These are phyloP conservation scores for Solanum megistacrolobum DNA, from an alignment of 257 asterid genomes.

Conservation along the genomic window DNA sequence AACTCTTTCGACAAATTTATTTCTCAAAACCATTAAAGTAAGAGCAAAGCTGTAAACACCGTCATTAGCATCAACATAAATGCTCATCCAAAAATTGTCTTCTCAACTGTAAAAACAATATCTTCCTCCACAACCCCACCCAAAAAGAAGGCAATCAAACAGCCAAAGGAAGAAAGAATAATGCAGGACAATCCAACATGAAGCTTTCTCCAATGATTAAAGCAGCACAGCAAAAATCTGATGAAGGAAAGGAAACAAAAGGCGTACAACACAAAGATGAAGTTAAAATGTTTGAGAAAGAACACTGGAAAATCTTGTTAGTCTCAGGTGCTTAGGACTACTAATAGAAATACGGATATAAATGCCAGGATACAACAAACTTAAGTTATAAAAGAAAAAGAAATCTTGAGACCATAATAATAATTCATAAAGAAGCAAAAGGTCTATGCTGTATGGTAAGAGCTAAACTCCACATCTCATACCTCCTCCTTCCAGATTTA, in stretches of 20 bases:
- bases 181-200: neutral
- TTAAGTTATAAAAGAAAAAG: neutral
- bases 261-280: neutral
- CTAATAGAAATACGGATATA: neutral
- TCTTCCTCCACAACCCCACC: neutral
- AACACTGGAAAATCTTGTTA: neutral
- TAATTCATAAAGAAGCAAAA: neutral
- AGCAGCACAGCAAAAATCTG: neutral
- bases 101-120: neutral
- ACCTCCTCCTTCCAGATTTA: neutral
- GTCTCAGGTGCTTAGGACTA: neutral
- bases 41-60: neutral
- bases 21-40: neutral
- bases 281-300: neutral
- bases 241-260: neutral
- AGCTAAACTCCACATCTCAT: neutral
- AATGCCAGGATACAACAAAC: neutral
- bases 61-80: neutral
- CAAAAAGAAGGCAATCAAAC: neutral
- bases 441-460: neutral
- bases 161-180: neutral
- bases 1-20: neutral
- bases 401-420: neutral
- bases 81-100: neutral
- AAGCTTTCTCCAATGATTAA: neutral